A percentile compares a stretch with the other conserved stretches of the same genome.
phyloP scores from a whole-genome alignment of 805 yeast species.

The Scheffersomyces spartinae region DNA sequence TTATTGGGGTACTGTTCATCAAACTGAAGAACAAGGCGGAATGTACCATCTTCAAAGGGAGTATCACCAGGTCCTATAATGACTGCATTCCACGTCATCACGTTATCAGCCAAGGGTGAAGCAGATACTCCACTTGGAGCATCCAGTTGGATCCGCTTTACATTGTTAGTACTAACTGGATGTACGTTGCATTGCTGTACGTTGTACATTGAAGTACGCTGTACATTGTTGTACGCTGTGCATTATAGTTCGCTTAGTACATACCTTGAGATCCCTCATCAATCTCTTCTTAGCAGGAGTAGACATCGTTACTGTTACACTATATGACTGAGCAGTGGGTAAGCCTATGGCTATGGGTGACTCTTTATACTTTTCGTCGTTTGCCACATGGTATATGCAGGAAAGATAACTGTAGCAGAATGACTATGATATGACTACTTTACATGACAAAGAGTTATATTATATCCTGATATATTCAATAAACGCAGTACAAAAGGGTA shows the following conservation, averaged over 20 bases:
- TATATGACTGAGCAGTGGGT: too few species aligned
- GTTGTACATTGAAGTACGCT: neutral
- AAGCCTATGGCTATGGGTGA: too few species aligned
- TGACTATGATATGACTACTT: too few species aligned
- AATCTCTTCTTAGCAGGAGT: constrained; percentile 98
- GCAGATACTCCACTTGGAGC: constrained; percentile 98
- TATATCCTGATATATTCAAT: too few species aligned
- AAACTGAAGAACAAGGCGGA: constrained; percentile 72
- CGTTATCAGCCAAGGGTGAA: constrained; percentile 92
- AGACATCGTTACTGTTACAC: constrained; percentile 60
- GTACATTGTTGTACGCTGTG: neutral
- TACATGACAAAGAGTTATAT: too few species aligned
- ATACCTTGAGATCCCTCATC: constrained; percentile 92
- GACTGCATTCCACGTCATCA: constrained; percentile 96
- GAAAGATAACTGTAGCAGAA: too few species aligned
- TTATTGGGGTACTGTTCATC: constrained; percentile 97
- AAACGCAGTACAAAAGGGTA: too few species aligned
- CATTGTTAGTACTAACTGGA: constrained; percentile 8
- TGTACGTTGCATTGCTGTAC: neutral
- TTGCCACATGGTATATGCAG: too few species aligned
- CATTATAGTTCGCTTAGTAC: constrained; percentile 10
- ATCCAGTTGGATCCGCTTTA: constrained; percentile 87
- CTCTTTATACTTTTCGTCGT: too few species aligned
- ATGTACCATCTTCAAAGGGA: constrained; percentile 97
- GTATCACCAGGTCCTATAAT: constrained; percentile 97